Evolutionary conservation across 257 asterid species (phyloP).

Genomic region (Perilla frutescens): DNA sequence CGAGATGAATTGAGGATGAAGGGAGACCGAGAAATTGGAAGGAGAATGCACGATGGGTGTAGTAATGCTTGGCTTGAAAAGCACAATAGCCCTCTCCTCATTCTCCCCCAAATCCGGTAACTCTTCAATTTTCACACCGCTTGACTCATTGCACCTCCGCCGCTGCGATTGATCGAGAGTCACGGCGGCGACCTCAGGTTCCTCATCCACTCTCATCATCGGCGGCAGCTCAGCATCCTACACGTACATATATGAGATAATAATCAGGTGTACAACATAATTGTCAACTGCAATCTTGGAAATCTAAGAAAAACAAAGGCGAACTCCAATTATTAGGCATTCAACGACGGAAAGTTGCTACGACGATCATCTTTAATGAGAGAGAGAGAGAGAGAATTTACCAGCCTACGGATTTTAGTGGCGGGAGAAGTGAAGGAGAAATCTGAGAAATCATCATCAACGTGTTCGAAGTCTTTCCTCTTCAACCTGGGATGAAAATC

Average conservation of each 20-base stretch:
- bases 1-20: constrained; percentile 47
- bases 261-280: background rate
- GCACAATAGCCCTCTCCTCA: constrained; percentile 71
- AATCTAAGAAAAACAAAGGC: background rate
- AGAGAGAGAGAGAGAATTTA: background rate
- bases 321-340: background rate
- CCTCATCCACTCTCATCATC: constrained; percentile 56
- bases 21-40: constrained; percentile 44
- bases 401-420: constrained; percentile 74
- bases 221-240: constrained; percentile 68
- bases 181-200: constrained; percentile 40
- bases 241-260: background rate
- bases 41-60: constrained; percentile 42
- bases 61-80: constrained; percentile 49
- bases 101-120: constrained; percentile 52
- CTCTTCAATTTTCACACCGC: constrained; percentile 62
- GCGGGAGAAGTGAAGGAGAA: constrained; percentile 64
- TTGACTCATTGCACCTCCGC: constrained; percentile 20
- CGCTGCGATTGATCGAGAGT: constrained; percentile 35
- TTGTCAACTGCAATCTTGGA: background rate
- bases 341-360: background rate
- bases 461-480: constrained; percentile 60
- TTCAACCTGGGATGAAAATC: constrained; percentile 50
- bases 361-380: background rate
- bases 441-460: constrained; percentile 55